These are phyloP conservation scores for Phytophthora ramorum DNA, from an alignment of 352 stramenopile genomes.

Conservation along the genomic window DNA sequence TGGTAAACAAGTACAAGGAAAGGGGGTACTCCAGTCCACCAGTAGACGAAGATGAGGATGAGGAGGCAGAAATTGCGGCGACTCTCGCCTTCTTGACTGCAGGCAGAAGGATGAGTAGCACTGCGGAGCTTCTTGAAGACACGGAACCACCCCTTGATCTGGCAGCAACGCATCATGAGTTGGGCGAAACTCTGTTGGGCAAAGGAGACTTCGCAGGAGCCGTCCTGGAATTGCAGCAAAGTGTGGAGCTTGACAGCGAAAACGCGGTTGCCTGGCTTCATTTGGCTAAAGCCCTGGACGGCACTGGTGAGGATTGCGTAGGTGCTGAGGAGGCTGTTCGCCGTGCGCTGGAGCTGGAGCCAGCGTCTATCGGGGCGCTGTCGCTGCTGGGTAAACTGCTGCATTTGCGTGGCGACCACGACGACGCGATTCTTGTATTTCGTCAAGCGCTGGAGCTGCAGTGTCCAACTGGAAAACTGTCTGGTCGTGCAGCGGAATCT, in stretches of 20 bases:
- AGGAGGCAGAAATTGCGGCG: constrained; percentile 35
- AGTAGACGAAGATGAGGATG: constrained; percentile 34
- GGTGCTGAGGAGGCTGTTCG: constrained; percentile 61
- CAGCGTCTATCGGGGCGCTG: constrained; percentile 55
- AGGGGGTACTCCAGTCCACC: constrained; percentile 34
- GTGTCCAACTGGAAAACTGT: constrained; percentile 32
- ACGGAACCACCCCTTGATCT: constrained; percentile 51
- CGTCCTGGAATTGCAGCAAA: constrained; percentile 48
- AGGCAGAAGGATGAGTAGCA: constrained; percentile 30
- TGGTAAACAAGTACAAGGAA: constrained; percentile 42
- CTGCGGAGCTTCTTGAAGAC: constrained; percentile 28
- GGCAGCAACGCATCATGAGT: constrained; percentile 54
- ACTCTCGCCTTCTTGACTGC: constrained; percentile 33
- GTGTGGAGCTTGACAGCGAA: constrained; percentile 42
- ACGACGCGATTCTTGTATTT: constrained; percentile 76
- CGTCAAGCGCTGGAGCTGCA: constrained; percentile 65
- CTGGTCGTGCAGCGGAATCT: constrained; percentile 4
- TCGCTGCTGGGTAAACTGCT: constrained; percentile 72
- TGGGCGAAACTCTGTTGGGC: constrained; percentile 55
- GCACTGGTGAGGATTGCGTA: constrained; percentile 36
- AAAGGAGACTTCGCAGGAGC: constrained; percentile 54
- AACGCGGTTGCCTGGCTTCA: constrained; percentile 60
- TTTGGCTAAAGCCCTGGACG: constrained; percentile 71
- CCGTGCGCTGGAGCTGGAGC: constrained; percentile 52
- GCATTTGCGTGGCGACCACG: constrained; percentile 67